Evolutionary conservation across 148 eudicot species (phyloP), one percentile per base, ranked within the genome.

Genomic region (Beta vulgaris): DNA sequence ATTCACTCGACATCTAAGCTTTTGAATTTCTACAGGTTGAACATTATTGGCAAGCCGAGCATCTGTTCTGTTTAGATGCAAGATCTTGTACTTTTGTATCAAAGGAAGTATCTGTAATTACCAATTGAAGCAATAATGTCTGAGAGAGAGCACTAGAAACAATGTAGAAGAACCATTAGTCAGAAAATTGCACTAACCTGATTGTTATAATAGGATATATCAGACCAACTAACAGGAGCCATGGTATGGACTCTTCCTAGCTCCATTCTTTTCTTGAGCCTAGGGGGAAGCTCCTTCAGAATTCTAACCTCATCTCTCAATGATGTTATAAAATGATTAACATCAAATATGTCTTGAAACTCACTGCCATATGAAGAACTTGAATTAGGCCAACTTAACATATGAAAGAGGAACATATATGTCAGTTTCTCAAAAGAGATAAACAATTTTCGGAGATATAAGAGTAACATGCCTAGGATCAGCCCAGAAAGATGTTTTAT

Each of bases 171-270:
- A 48, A 12, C 23, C 40, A 23, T 14, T 12, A 76, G 49, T 21
- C 69, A 7, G 39, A 57, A n/a, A 42, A 40, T 26, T 11, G 7
- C 26, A 71, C 78, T 9, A 14, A 93, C 98, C 92, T 91, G 96
- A 67, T 88, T 76, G 60, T 80, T 88, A 75, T 93, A 93, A 75
- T 93, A 93, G 21, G 98, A 91, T 29, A 93, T 86, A 65, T 93
- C 90, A 39, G 98, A 93, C 98, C 98, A 93, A 80, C 98, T 93
- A 82, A 91, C 74, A 40, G 98, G 98, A 21, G 97, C 85, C 98
- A 93, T 93, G 39, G 92, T 86, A 75, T 86, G 77, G 28, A 85
- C 60, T 72, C 73, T 75, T 75, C 97, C 94, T 29, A 85, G 77
- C 77, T 91, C 94, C 49, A 91, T 85, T 77, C 92, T 85, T 84